phyloP scores from a whole-genome alignment of 2,329 filamentous ascomycete species.

The Scytalidium lignicola region DNA sequence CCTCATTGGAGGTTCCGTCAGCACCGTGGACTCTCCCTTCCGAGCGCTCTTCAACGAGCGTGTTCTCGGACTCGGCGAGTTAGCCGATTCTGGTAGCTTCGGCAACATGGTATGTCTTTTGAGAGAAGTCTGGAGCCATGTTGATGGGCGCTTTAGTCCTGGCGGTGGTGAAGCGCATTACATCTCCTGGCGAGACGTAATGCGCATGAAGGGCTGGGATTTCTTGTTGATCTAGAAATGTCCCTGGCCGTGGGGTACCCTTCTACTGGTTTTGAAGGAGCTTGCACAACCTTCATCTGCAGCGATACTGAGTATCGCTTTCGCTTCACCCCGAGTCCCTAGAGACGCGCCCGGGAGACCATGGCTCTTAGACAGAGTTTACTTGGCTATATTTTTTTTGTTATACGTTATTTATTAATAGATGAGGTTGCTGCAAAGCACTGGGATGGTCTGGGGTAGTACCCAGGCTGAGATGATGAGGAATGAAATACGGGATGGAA shows the following conservation, averaged over 20 bases:
- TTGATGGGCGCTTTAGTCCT: conserved; percentile 49
- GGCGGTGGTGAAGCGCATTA: conserved; percentile 47
- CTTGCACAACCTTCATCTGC: conserved; percentile 16
- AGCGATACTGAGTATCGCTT: conserved; percentile 12
- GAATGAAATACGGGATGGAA: conserved; percentile 7
- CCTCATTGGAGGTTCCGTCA: conserved; percentile 78
- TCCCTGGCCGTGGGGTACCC: conserved; percentile 2
- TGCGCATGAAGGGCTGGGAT: conserved; percentile 88
- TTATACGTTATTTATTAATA: not conserved
- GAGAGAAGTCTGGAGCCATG: conserved; percentile 72
- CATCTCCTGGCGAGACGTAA: conserved; percentile 92
- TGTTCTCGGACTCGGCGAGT: conserved; percentile 66
- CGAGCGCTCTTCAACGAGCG: conserved; percentile 74
- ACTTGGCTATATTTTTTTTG: not conserved
- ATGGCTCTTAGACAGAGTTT: not conserved
- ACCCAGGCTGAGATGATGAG: conserved; percentile 1
- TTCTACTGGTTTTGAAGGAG: conserved; percentile 15
- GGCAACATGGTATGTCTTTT: conserved; percentile 76
- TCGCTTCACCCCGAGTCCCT: conserved; percentile 14
- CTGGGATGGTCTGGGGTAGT: conserved; percentile 4
- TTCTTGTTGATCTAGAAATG: conserved; percentile 72
- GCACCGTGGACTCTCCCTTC: conserved; percentile 67
- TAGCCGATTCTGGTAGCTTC: conserved; percentile 77
- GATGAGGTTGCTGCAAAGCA: conserved; percentile 10
- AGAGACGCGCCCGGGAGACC: not conserved